A percentile compares a stretch with the other conserved stretches of the same genome.
Conservation (phyloP, 306 rosid species). For the Vachellia pachyceras region DNA sequence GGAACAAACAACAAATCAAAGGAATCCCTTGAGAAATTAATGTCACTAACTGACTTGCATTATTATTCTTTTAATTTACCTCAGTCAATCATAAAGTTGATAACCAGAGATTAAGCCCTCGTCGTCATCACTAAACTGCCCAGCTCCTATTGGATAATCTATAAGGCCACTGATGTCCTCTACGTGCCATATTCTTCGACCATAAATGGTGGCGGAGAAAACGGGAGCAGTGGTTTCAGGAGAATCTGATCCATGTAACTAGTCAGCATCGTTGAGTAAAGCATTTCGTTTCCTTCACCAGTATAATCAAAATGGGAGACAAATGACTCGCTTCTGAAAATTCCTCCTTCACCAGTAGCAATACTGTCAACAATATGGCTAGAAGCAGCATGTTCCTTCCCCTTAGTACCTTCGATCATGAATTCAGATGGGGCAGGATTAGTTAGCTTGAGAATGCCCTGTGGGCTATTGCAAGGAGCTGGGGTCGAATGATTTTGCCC, state of each 20-base stretch:
- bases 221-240: neutral
- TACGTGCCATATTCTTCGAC: neutral
- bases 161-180: neutral
- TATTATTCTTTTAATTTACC: conserved; percentile 14
- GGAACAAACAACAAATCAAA: neutral
- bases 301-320: neutral
- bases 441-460: too few species aligned
- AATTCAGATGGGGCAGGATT: neutral
- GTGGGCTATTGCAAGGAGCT: too few species aligned
- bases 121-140: conserved; percentile 25
- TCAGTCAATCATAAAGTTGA: neutral
- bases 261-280: neutral
- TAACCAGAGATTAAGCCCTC: conserved; percentile 29
- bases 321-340: neutral
- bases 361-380: neutral
- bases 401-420: neutral
- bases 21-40: neutral
- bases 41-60: neutral
- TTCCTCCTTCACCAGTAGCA: conserved; percentile 3
- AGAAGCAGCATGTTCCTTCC: neutral
- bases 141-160: conserved; percentile 19
- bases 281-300: conserved; percentile 17
- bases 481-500: too few species aligned
- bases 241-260: neutral
- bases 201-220: conserved; percentile 15